These are phyloP conservation scores for Entomortierella lignicola DNA, from an alignment of 192 early-diverging fungal species.

Conservation along the genomic window DNA sequence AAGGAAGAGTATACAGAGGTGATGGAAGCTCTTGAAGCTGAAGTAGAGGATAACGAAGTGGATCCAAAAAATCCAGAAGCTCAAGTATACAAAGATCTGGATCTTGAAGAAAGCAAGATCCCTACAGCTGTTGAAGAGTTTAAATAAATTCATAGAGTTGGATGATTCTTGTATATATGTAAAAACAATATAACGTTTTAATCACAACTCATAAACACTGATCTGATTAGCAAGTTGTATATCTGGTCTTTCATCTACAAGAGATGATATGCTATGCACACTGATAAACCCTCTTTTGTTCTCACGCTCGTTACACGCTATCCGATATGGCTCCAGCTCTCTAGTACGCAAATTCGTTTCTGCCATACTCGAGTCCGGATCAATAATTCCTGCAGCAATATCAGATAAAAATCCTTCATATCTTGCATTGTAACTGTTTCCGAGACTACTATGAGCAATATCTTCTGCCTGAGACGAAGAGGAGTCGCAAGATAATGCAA, in stretches of 20 bases:
- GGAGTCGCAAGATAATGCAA: neutral
- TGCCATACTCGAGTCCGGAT: neutral
- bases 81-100: conserved; percentile 12
- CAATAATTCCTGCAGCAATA: neutral
- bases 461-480: neutral
- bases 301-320: conserved; percentile 23
- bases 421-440: neutral
- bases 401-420: too few species aligned
- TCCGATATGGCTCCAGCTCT: neutral
- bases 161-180: too few species aligned
- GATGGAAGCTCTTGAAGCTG: conserved; percentile 6
- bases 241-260: neutral
- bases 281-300: conserved; percentile 2
- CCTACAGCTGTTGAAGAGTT: conserved; percentile 13
- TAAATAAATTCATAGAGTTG: conserved; percentile 20
- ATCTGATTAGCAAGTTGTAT: conserved; percentile 1
- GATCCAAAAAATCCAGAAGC: conserved; percentile 3
- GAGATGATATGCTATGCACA: neutral
- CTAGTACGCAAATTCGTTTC: neutral
- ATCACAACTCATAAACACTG: conserved; percentile 16
- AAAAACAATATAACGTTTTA: too few species aligned
- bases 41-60: conserved; percentile 7
- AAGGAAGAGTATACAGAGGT: conserved; percentile 18
- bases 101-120: conserved; percentile 4
- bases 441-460: neutral